Conservation (phyloP, 306 rosid species). For the Inga laurina region DNA sequence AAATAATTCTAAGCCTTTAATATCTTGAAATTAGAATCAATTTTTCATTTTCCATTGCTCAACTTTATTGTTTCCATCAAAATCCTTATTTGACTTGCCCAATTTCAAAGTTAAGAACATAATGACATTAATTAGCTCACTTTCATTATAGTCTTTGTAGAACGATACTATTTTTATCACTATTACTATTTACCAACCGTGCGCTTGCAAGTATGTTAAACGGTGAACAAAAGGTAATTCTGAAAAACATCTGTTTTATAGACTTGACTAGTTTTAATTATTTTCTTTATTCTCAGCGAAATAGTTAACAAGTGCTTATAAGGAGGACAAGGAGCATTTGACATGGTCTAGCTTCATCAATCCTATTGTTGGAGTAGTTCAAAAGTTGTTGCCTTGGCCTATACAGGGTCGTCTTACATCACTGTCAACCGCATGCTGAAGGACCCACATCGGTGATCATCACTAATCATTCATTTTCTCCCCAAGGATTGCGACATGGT, state of each 20-base stretch:
- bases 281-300: neutral
- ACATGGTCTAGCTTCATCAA: constrained; percentile 33
- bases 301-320: neutral
- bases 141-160: too few species aligned
- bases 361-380: constrained; percentile 35
- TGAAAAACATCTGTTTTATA: neutral
- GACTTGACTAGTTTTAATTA: neutral
- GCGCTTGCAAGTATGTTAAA: too few species aligned
- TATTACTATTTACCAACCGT: too few species aligned
- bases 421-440: constrained; percentile 37
- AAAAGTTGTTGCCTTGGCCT: constrained; percentile 32
- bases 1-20: too few species aligned
- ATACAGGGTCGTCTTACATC: constrained; percentile 29
- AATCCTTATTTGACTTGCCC: too few species aligned
- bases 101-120: too few species aligned
- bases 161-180: too few species aligned
- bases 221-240: too few species aligned
- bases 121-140: too few species aligned
- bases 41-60: too few species aligned
- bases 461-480: neutral
- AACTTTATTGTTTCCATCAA: too few species aligned
- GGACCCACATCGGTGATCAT: neutral
- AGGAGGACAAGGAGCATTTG: neutral
- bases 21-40: too few species aligned
- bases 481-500: neutral